phyloP scores from a whole-genome alignment of 345 rosid species.

The Moringa oleifera region DNA sequence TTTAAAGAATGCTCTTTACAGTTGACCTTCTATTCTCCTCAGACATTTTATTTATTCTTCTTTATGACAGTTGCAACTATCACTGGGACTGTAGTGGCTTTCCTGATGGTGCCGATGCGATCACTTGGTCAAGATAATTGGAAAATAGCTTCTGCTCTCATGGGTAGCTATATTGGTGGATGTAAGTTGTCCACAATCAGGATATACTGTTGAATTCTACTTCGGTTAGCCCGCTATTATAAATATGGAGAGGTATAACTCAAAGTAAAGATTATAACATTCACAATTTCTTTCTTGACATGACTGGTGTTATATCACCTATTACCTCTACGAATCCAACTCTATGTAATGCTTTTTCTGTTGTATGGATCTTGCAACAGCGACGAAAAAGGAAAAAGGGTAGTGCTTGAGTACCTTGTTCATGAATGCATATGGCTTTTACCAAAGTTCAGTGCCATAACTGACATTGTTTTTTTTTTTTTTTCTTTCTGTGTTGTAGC shows the following conservation, averaged over 20 bases:
- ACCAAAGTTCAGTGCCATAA: background rate
- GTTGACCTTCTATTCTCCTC: background rate
- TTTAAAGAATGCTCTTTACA: background rate
- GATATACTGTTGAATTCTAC: conserved; percentile 4
- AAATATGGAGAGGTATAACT: background rate
- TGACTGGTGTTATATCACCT: too few species aligned
- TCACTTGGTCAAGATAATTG: conserved; percentile 86
- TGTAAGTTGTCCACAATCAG: conserved; percentile 35
- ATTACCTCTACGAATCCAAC: too few species aligned
- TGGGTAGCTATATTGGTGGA: conserved; percentile 87
- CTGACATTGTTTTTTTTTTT: background rate
- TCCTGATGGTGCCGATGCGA: conserved; percentile 70
- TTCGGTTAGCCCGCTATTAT: conserved; percentile 17
- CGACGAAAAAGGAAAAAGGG: too few species aligned
- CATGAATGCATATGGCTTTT: background rate
- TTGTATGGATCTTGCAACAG: too few species aligned
- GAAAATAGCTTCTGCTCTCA: conserved; percentile 91
- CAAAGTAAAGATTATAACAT: background rate
- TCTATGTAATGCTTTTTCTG: too few species aligned
- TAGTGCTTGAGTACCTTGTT: too few species aligned
- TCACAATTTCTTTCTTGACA: background rate
- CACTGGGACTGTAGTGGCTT: conserved; percentile 70
- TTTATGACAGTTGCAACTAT: conserved; percentile 57
- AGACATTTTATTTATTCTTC: conserved; percentile 5
- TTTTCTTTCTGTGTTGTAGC: conserved; percentile 34